phyloP scores from a whole-genome alignment of 805 yeast species.

The Naumovozyma castellii region DNA sequence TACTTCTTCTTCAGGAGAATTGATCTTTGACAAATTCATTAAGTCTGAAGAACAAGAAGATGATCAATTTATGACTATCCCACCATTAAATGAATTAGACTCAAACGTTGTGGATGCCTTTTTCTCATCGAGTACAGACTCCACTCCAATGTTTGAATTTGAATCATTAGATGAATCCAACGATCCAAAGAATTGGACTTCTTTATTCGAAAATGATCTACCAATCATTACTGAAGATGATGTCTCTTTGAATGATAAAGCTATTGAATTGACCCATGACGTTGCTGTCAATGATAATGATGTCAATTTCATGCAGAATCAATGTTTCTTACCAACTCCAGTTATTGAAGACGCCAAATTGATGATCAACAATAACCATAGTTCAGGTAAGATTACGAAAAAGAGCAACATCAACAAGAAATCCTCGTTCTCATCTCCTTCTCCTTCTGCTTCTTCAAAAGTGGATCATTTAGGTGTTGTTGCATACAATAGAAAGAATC shows the following conservation, averaged over 20 bases:
- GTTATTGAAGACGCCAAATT: conserved; percentile 22
- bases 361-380: neutral
- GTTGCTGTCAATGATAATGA: conserved; percentile 1
- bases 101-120: conserved; percentile 56
- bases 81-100: conserved; percentile 38
- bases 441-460: conserved; percentile 21
- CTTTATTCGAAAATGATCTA: conserved; percentile 43
- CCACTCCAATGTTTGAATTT: conserved; percentile 52
- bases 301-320: neutral
- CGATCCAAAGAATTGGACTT: conserved; percentile 47
- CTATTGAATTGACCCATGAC: conserved; percentile 12
- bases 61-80: neutral
- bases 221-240: conserved; percentile 33
- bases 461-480: conserved; percentile 69
- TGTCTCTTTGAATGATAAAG: conserved; percentile 18
- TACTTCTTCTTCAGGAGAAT: conserved; percentile 11
- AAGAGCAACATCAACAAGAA: conserved; percentile 3
- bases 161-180: conserved; percentile 13
- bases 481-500: conserved; percentile 68
- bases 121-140: conserved; percentile 34
- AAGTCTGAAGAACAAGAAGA: conserved; percentile 9
- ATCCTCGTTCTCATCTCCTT: no score
- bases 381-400: neutral
- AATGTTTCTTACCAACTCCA: conserved; percentile 26
- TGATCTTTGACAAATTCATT: conserved; percentile 20